Base-by-base conservation (phyloP, 345 rosid species). In the Moricandia moricandioides region DNA sequence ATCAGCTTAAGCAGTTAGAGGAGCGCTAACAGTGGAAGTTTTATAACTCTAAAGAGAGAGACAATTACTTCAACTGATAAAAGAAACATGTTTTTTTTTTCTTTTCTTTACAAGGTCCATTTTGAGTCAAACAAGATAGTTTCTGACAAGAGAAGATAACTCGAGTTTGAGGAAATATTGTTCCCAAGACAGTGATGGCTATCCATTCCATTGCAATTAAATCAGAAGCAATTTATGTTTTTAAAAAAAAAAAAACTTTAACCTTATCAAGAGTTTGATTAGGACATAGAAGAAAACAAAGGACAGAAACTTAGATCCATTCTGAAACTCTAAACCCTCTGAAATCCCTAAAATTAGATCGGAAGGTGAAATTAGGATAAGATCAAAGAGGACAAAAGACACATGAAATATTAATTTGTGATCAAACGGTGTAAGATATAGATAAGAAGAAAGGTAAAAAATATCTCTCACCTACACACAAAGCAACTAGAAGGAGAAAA, bases 111-210 rank as follows among this genome's bases (percentile, higher is more conserved):
- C 29, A 37, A 62, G 76, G 52, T 62, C 76, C 65, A 67, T 3
- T 40, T 66, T 30, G 51, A 74, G 39, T 34, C 56, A 35, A 75
- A 60, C 74, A 76, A 26, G 73, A 65, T 8, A 73, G 74, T 45
- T 31, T 47, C 34, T 61, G 45, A 29, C 31, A 17, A 65, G 16
- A 3, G 9, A 74, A 57, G 65, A 56, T 56, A 57, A 74, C 47
- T 29, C 16, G 17, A n/a, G 60, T 56, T 30, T 29, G 65, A 37
- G 71, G 43, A 13, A 73, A 18, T 14, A 49, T 5, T 21, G 2
- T 60, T 47, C 17, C 57, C 11, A 73, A 62, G 60, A 65, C 57
- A 65, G 65, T 65, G 58, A 73, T 43, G 8, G 57, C 58, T 73
- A 5, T 26, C 60, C 39, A 6, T 39, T 63, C 35, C 3, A 3